phyloP scores from a whole-genome alignment of 2,329 filamentous ascomycete genomes.

The Neodidymelliopsis sp. region DNA sequence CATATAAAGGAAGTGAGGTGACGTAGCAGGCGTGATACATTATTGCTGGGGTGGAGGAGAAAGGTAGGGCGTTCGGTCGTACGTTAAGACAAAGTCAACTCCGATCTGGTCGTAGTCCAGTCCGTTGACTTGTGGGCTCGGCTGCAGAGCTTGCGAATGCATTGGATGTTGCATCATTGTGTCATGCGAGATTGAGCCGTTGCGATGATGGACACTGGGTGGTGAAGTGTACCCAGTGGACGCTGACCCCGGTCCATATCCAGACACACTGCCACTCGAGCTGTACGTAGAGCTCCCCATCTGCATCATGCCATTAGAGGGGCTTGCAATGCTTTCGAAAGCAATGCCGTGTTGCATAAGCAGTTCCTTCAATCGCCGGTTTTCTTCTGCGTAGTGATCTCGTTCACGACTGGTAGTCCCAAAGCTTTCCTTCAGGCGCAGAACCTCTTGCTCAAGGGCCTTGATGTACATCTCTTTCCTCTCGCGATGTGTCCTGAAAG shows the following conservation, averaged over 20 bases:
- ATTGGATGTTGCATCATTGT: conserved; percentile 28
- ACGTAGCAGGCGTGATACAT: conserved; percentile 27
- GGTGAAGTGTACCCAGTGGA: conserved; percentile 58
- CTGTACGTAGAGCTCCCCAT: conserved; percentile 53
- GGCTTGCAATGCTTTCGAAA: conserved; percentile 56
- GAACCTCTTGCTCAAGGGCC: conserved; percentile 87
- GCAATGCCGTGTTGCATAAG: conserved; percentile 66
- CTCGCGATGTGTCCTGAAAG: conserved; percentile 85
- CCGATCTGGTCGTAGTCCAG: conserved; percentile 82
- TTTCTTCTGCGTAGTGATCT: conserved; percentile 78
- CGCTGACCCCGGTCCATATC: conserved; percentile 61
- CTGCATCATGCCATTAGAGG: conserved; percentile 44
- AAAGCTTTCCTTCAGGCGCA: conserved; percentile 86
- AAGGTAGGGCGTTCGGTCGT: conserved; percentile 72
- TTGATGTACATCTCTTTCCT: conserved; percentile 97
- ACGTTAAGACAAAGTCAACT: conserved; percentile 92
- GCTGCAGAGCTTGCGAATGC: conserved; percentile 27
- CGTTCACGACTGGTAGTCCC: conserved; percentile 77
- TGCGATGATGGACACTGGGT: conserved; percentile 42
- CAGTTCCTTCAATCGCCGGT: conserved; percentile 73
- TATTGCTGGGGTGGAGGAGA: conserved; percentile 52
- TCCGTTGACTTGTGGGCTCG: conserved; percentile 46
- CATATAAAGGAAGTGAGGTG: conserved; percentile 27
- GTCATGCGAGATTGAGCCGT: conserved; percentile 41
- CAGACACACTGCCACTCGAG: conserved; percentile 66